phyloP scores from a whole-genome alignment of 2,329 filamentous ascomycete species.

The Herpomyces periplanetae region DNA sequence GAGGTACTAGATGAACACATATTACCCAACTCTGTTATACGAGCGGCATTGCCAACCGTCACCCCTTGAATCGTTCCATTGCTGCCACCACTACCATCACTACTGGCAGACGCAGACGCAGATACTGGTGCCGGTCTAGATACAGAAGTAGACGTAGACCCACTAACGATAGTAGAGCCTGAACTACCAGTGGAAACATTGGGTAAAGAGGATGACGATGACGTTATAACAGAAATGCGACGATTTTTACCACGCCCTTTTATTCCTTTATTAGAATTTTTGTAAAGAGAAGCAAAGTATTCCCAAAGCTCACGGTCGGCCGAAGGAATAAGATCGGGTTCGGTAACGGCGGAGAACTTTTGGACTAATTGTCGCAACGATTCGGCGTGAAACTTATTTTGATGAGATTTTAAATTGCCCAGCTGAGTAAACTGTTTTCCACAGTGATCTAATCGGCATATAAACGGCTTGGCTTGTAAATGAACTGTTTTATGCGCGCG shows the following conservation, averaged over 20 bases:
- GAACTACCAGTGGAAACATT: too few species aligned
- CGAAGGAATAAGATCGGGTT: slow-evolving; percentile 19
- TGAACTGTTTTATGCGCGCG: slow-evolving; percentile 50
- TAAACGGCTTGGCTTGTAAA: slow-evolving; percentile 31
- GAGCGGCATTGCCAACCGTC: too few species aligned
- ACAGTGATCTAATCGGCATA: slow-evolving; percentile 44
- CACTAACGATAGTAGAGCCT: too few species aligned
- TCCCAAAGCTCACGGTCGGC: slow-evolving; percentile 39
- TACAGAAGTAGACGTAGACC: too few species aligned
- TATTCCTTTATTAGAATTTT: slow-evolving; percentile 93
- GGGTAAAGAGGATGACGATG: slow-evolving; percentile 5
- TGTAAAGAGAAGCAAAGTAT: slow-evolving; percentile 62
- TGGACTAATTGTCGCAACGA: slow-evolving; percentile 25
- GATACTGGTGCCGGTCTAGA: too few species aligned
- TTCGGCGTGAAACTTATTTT: slow-evolving; percentile 64
- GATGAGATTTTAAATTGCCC: slow-evolving; percentile 59
- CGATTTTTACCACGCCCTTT: slow-evolving; percentile 70
- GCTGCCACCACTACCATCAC: too few species aligned
- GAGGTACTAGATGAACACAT: too few species aligned
- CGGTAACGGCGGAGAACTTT: slow-evolving; percentile 23
- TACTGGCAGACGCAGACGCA: too few species aligned
- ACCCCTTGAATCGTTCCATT: too few species aligned
- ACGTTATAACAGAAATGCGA: slow-evolving; percentile 13
- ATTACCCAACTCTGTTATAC: too few species aligned
- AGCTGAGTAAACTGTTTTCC: slow-evolving; percentile 59